Conservation (phyloP, 495 filamentous ascomycete species). For the Achaetomiella virescens region DNA sequence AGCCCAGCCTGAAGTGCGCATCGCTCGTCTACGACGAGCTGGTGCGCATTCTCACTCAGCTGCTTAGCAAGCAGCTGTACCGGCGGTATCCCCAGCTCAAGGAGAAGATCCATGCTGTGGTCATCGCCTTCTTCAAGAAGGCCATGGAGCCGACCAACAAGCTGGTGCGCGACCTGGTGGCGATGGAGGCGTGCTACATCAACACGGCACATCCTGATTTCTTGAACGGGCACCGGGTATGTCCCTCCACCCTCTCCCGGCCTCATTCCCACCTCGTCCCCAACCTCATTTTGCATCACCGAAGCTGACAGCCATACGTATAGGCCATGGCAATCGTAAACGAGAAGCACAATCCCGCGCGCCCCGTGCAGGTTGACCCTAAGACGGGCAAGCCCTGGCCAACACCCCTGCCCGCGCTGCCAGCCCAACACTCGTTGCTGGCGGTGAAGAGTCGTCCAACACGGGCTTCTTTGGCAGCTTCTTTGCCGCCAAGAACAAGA, state of each 20-base stretch:
- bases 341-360: constrained; percentile 70
- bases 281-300: neutral
- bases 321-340: constrained; percentile 96
- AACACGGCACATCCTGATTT: constrained; percentile 99
- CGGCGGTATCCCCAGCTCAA: constrained; percentile 87
- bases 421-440: constrained; percentile 55
- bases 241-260: constrained; percentile 21
- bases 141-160: constrained; percentile 97
- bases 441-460: constrained; percentile 48
- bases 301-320: neutral
- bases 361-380: constrained; percentile 94
- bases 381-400: constrained; percentile 97
- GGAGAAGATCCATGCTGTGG: constrained; percentile 95
- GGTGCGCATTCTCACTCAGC: constrained; percentile 86
- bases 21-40: constrained; percentile 96
- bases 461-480: constrained; percentile 93
- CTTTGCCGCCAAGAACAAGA: constrained; percentile 98
- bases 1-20: constrained; percentile 94
- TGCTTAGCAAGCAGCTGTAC: constrained; percentile 84
- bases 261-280: too few relatives aligned
- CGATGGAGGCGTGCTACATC: constrained; percentile 95
- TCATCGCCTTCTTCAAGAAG: constrained; percentile 95
- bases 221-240: constrained; percentile 82
- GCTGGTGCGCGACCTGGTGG: constrained; percentile 84
- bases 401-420: constrained; percentile 59